Percentiles rank a stretch among this genome's conserved stretches.
Conservation (phyloP, 306 rosid genomes). For the Prunus dulcis region DNA sequence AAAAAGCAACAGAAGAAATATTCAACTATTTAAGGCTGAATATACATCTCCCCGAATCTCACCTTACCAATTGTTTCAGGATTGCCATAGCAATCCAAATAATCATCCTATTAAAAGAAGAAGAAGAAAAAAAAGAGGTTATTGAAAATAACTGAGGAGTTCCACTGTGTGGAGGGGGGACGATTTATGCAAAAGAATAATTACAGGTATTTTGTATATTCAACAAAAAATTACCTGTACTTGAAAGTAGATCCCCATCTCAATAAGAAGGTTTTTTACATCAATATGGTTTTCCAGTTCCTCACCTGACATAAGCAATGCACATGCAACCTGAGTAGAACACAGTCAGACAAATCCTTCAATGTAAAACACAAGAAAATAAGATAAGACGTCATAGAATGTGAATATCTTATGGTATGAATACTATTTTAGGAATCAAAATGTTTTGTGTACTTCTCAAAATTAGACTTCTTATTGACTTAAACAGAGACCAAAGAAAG, state of each 20-base stretch:
- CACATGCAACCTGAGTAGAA: constrained; percentile 40
- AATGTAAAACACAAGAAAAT: background rate
- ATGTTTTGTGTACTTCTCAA: background rate
- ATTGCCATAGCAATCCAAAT: constrained; percentile 82
- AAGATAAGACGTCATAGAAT: background rate
- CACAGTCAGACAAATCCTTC: constrained; percentile 22
- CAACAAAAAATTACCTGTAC: constrained; percentile 28
- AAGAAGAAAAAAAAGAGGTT: background rate
- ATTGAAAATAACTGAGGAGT: background rate
- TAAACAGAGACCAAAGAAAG: background rate
- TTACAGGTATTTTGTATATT: background rate
- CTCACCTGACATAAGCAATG: constrained; percentile 37
- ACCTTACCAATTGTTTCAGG: constrained; percentile 85
- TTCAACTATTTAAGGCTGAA: constrained; percentile 1
- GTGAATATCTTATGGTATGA: background rate
- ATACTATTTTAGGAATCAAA: background rate
- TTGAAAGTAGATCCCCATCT: constrained; percentile 47
- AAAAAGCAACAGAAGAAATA: background rate
- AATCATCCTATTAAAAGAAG: constrained; percentile 61
- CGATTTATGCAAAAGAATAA: background rate
- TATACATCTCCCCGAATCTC: constrained; percentile 3
- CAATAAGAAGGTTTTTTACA: constrained; percentile 35
- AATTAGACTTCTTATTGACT: background rate
- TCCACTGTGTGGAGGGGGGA: background rate
- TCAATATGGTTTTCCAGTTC: constrained; percentile 33